Base-by-base conservation (phyloP, 352 stramenopile genomes). In the Globisporangium barbulae region DNA sequence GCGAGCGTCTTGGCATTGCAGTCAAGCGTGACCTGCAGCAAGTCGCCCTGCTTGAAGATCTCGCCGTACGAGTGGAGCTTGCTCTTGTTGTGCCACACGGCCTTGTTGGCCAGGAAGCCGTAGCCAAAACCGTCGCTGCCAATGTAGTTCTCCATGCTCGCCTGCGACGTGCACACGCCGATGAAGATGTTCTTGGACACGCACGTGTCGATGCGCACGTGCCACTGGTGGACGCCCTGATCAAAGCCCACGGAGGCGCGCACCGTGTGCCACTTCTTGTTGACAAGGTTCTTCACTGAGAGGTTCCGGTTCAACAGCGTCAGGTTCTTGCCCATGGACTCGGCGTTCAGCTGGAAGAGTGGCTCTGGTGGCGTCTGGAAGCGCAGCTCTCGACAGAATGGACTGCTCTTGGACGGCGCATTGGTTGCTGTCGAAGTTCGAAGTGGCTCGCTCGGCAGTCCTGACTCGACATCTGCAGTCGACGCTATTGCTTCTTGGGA, bases 171-270 rank as follows among this genome's bases (percentile, higher is more conserved):
- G 37, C 81, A 87, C 12, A 97, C 75, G 2, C 91, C 91, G 25
- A 97, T 90, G 60, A 97, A 97, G 28, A 97, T 95, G 61, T 97
- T 97, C 64, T 97, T 97, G 8, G 83, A 95, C 28, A 94, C 80
- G 50, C 89, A 97, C 50, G 78, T 81, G 61, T 97, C 88, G 41
- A 97, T 83, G 42, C 81, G 76, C 31, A 97, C 89, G 30, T 94
- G 83, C 91, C 91, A 97, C 39, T 79, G 60, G 60, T 97, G 90
- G n/a, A 93, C 58, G 2, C 91, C 90, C 44, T 83, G 75, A 12
- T 83, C 81, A 70, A 97, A 96, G 0, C 71, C 74, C 0, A 84
- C 69, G 0, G 72, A 81, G 1, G 83, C 79, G 44, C 90, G 81
- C 10, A 96, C 75, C 0, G 90, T 93, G 69, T 91, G 83, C 91